phyloP scores from a whole-genome alignment of 2,329 filamentous ascomycete species.

The Ophiocordyceps camponoti-floridani region DNA sequence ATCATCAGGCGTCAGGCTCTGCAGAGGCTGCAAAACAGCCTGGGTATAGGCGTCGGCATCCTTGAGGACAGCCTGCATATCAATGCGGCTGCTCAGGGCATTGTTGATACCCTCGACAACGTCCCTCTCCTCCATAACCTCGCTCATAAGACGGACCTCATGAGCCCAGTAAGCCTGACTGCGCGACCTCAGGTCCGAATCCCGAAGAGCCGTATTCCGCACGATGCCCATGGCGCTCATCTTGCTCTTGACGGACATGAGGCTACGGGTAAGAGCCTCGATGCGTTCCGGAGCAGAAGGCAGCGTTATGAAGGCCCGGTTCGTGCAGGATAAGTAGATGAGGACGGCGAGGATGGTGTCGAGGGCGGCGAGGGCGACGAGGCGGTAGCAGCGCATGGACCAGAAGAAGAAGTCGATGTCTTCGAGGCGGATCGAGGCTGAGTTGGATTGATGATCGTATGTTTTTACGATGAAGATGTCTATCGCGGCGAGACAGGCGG shows the following conservation, averaged over 20 bases:
- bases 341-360: constrained; percentile 45
- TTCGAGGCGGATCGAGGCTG: constrained; percentile 37
- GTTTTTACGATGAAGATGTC: constrained; percentile 49
- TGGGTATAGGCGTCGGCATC: constrained; percentile 47
- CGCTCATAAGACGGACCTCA: constrained; percentile 53
- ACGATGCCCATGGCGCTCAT: constrained; percentile 57
- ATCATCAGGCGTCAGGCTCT: constrained; percentile 5
- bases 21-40: constrained; percentile 18
- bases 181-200: constrained; percentile 48
- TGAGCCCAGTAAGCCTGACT: constrained; percentile 64
- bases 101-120: constrained; percentile 55
- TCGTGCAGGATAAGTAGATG: constrained; percentile 63
- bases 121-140: constrained; percentile 63
- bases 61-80: constrained; percentile 39
- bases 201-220: constrained; percentile 61
- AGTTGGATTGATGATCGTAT: constrained; percentile 49
- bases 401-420: constrained; percentile 60
- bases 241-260: constrained; percentile 46
- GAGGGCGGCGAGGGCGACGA: constrained; percentile 42
- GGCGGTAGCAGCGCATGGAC: constrained; percentile 45
- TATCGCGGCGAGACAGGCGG: constrained; percentile 34
- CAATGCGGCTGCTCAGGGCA: constrained; percentile 44
- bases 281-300: constrained; percentile 47
- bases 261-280: constrained; percentile 33
- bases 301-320: constrained; percentile 54